Conservation (phyloP, 2,329 filamentous ascomycete genomes). For the Emydomyces testavorans region DNA sequence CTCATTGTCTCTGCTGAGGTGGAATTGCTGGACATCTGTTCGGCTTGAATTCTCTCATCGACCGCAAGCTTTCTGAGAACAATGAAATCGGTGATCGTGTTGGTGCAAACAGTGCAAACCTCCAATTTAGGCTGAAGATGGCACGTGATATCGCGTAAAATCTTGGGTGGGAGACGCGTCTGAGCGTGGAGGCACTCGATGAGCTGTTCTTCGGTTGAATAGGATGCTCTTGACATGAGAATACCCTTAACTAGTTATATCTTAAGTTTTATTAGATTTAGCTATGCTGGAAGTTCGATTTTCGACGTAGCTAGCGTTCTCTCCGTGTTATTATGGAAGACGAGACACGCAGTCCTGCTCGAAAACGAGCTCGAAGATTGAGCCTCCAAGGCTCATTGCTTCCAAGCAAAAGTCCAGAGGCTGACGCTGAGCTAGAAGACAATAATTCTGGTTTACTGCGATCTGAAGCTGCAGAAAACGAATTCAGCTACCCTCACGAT, state of each 20-base stretch:
- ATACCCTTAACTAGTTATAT: too few relatives aligned
- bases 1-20: slow-evolving; percentile 2
- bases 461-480: slow-evolving; percentile 22
- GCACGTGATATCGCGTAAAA: slow-evolving; percentile 6
- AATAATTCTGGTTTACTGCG: background rate
- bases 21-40: background rate
- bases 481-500: background rate
- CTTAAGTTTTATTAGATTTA: too few relatives aligned
- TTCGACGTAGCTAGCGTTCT: background rate
- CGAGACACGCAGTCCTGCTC: slow-evolving; percentile 2
- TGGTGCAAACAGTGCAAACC: slow-evolving; percentile 19
- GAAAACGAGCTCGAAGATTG: slow-evolving; percentile 9
- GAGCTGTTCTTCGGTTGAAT: background rate
- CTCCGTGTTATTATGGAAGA: background rate
- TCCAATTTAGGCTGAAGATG: background rate
- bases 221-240: too few relatives aligned
- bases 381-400: background rate
- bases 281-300: too few relatives aligned
- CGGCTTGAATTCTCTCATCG: background rate
- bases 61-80: background rate
- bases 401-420: background rate
- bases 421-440: background rate
- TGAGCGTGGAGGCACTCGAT: background rate
- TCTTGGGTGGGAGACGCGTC: slow-evolving; percentile 18
- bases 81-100: too few relatives aligned